Evolutionary conservation across 2,329 filamentous ascomycete species (phyloP).

Genomic region (Zymoseptoria pseudotritici): DNA sequence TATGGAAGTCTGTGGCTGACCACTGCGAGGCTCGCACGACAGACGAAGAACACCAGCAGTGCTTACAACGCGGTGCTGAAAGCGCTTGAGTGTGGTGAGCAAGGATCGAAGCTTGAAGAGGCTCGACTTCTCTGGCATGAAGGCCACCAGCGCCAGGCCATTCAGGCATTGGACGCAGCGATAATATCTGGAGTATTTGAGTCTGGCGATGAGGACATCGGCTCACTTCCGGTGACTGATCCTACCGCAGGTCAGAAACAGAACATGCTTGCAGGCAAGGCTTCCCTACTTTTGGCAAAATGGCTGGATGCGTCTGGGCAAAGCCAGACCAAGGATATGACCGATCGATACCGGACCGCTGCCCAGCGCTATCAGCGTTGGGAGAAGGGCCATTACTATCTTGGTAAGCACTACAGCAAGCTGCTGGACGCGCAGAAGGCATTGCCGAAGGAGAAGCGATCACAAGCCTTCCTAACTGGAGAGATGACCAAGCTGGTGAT

Average conservation of each 20-base stretch:
- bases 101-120: constrained; percentile 87
- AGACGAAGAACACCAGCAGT: constrained; percentile 73
- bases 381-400: constrained; percentile 97
- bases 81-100: constrained; percentile 75
- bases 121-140: constrained; percentile 89
- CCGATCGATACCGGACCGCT: constrained; percentile 75
- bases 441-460: constrained; percentile 66
- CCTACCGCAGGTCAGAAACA: constrained; percentile 35
- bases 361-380: constrained; percentile 63
- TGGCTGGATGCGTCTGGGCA: constrained; percentile 96
- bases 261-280: constrained; percentile 63
- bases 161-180: constrained; percentile 79
- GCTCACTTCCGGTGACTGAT: constrained; percentile 3
- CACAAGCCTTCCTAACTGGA: constrained; percentile 54
- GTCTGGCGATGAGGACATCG: constrained; percentile 9
- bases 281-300: constrained; percentile 83
- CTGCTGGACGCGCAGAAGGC: constrained; percentile 81
- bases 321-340: constrained; percentile 72
- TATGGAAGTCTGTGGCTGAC: constrained; percentile 79
- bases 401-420: constrained; percentile 96
- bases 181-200: constrained; percentile 73
- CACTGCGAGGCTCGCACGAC: constrained; percentile 77
- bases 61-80: constrained; percentile 92
- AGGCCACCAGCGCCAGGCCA: constrained; percentile 87
- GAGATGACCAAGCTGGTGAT: constrained; percentile 83